A percentile compares a stretch with the other conserved stretches of the same genome.
These are phyloP conservation scores for Chloropicon primus DNA, from an alignment of 139 green algal species.

Conservation along the genomic window DNA sequence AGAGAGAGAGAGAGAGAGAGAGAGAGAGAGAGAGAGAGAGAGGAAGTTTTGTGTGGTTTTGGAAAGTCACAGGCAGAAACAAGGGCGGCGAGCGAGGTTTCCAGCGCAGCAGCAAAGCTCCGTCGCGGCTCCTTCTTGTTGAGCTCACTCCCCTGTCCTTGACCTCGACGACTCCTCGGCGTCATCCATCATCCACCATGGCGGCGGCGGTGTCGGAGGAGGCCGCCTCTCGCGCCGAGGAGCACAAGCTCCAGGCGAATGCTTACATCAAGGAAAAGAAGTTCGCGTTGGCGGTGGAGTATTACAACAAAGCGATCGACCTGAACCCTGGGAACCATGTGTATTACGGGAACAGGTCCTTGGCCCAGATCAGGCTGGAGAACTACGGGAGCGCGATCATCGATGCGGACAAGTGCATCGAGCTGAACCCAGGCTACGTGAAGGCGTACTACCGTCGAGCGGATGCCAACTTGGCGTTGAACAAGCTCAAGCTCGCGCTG, in stretches of 20 bases:
- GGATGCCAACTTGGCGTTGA: constrained; percentile 71
- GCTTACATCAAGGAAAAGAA: constrained; percentile 19
- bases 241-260: not conserved
- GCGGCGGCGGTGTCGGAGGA: not conserved
- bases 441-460: constrained; percentile 93
- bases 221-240: not conserved
- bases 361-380: constrained; percentile 78
- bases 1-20: no score
- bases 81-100: no score
- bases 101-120: no score
- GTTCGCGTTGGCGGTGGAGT: constrained; percentile 56
- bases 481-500: constrained; percentile 76
- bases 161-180: no score
- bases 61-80: no score
- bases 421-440: constrained; percentile 66
- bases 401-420: constrained; percentile 75
- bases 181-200: no score
- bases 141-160: no score
- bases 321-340: constrained; percentile 53
- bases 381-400: constrained; percentile 74
- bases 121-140: no score
- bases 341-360: constrained; percentile 74
- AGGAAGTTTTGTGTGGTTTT: no score
- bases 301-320: constrained; percentile 73
- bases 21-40: no score